These are phyloP conservation scores for Zasmidium citrigriseum DNA, from an alignment of 2,329 filamentous ascomycete genomes.

Conservation along the genomic window DNA sequence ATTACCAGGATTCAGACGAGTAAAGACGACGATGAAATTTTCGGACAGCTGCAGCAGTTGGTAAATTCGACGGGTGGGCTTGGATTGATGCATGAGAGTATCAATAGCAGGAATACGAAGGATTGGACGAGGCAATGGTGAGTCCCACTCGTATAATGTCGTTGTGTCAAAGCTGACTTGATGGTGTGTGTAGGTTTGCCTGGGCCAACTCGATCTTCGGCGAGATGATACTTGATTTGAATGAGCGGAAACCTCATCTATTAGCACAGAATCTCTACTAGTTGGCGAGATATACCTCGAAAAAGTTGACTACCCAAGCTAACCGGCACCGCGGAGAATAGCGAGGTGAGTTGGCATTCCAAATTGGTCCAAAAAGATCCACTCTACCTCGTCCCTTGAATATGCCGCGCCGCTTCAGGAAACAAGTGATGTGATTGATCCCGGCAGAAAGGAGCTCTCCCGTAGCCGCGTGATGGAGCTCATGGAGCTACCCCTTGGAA, in stretches of 20 bases:
- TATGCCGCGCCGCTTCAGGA: too few species aligned
- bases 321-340: too few species aligned
- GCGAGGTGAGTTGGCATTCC: too few species aligned
- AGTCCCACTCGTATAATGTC: conserved; percentile 3
- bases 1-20: conserved; percentile 55
- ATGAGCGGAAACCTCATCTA: conserved; percentile 22
- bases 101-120: conserved; percentile 50
- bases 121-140: conserved; percentile 54
- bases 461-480: not conserved
- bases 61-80: conserved; percentile 50
- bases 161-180: not conserved
- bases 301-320: too few species aligned
- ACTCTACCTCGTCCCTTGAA: too few species aligned
- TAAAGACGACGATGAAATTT: conserved; percentile 50
- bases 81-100: conserved; percentile 54
- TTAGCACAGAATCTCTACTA: conserved; percentile 45
- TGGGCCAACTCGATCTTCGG: conserved; percentile 46
- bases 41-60: conserved; percentile 45
- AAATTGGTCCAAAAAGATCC: too few species aligned
- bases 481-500: not conserved
- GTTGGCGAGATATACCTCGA: not conserved
- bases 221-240: conserved; percentile 24
- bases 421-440: not conserved
- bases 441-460: not conserved
- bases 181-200: conserved; percentile 38